A percentile compares a stretch with the other conserved stretches of the same genome.
phyloP scores from a whole-genome alignment of 2,329 filamentous ascomycete species.

The Penicillium sp. region DNA sequence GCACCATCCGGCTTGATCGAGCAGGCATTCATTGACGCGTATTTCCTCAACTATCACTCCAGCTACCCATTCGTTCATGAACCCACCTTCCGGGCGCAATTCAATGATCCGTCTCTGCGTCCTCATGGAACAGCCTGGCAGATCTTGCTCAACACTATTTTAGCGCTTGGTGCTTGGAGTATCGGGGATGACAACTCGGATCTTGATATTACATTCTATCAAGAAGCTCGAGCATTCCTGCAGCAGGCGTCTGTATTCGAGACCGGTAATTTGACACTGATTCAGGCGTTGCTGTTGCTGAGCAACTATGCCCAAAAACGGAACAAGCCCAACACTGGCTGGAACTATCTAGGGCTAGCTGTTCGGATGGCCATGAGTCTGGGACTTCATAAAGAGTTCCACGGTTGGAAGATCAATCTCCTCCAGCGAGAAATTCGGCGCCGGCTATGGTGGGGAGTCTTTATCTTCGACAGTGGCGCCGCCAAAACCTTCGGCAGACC shows the following conservation, averaged over 20 bases:
- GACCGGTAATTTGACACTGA: slow-evolving; percentile 47
- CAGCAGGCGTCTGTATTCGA: slow-evolving; percentile 47
- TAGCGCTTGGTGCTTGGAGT: slow-evolving; percentile 46
- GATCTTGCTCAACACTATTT: slow-evolving; percentile 44
- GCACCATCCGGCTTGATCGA: slow-evolving; percentile 39
- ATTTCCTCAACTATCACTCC: slow-evolving; percentile 46
- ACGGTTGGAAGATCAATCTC: slow-evolving; percentile 45
- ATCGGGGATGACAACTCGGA: slow-evolving; percentile 41
- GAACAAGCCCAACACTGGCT: slow-evolving; percentile 50
- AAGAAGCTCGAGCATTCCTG: slow-evolving; percentile 45
- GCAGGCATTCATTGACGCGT: slow-evolving; percentile 44
- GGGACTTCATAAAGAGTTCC: slow-evolving; percentile 50
- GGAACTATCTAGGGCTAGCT: slow-evolving; percentile 49
- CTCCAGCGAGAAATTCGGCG: slow-evolving; percentile 41
- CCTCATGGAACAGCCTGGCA: slow-evolving; percentile 44
- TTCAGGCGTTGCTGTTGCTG: slow-evolving; percentile 47
- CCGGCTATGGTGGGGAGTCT: slow-evolving; percentile 43
- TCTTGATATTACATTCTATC: slow-evolving; percentile 45
- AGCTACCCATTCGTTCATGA: slow-evolving; percentile 49
- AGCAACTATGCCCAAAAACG: slow-evolving; percentile 50
- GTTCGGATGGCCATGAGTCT: slow-evolving; percentile 49
- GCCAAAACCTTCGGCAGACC: slow-evolving; percentile 50
- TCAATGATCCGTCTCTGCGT: slow-evolving; percentile 42
- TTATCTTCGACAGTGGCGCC: slow-evolving; percentile 49
- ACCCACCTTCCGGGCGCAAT: slow-evolving; percentile 46